Base-by-base conservation (phyloP, 805 yeast genomes). In the Myxozyma kluyveri region DNA sequence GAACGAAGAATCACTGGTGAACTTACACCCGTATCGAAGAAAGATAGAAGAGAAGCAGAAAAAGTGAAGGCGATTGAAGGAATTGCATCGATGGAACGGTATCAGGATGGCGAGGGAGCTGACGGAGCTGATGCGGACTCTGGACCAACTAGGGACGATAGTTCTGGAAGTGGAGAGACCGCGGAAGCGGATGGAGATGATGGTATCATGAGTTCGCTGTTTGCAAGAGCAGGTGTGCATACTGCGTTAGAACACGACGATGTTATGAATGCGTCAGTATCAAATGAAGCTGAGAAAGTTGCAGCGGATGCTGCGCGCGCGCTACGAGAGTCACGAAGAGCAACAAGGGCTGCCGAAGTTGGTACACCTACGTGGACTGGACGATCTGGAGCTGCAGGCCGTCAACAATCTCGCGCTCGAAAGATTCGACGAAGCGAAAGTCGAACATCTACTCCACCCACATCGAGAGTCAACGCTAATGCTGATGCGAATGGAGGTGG, bases 331-430 rank as follows among this genome's bases (percentile, higher is more conserved):
- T 87, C 96, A 0, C 69, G 89, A 37, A 73, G 70, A 42, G 65
- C 70, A 21, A 74, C 89, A 0, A 65, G 75, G 29, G 63, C 61
- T 37, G 68, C 77, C 1, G 67, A 66, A 23, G 73, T 90, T 27
- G 96, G 96, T 3, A 82, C 85, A 0, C 98, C 97, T 0, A 91
- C 99, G 0, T 93, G 97, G 95, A 91, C 99, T 0, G 99, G 99
- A 0, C 80, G 79, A 60, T 88, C 84, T 73, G 99, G 99, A 0
- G 67, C 71, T 18, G 60, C 63, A 4, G 59, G 59, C 3, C 52
- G 53, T n/a, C n/a, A n/a, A n/a, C n/a, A n/a, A n/a, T n/a, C n/a
- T n/a, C n/a, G 32, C 31, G 39, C 37, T 18, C 58, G 21, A 39
- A 29, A 21, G 2, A 29, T 27, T 19, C 42, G 27, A 17, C 24